phyloP scores from a whole-genome alignment of 345 rosid species.

The Salix suchowensis region DNA sequence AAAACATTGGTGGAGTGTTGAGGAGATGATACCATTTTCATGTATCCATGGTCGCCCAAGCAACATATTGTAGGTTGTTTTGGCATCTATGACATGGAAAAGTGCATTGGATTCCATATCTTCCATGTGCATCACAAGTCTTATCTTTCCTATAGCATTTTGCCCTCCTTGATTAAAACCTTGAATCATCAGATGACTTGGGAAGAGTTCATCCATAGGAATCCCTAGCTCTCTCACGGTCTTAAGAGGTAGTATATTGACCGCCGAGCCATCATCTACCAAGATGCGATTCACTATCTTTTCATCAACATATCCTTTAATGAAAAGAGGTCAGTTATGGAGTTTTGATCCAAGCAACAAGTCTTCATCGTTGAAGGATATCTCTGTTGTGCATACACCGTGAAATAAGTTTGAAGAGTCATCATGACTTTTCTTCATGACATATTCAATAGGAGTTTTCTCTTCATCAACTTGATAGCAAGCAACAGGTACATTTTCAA shows the following conservation, averaged over 20 bases:
- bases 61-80: not conserved
- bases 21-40: conserved; percentile 1
- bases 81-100: not conserved
- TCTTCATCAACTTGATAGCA: not conserved
- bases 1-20: conserved; percentile 5
- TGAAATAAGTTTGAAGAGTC: not conserved
- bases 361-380: not conserved
- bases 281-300: no score
- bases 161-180: not conserved
- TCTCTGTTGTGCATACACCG: not conserved
- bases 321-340: no score
- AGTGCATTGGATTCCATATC: not conserved
- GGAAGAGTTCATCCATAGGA: not conserved
- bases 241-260: not conserved
- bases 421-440: not conserved
- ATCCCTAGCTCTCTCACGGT: not conserved
- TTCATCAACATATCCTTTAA: no score
- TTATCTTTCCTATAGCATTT: not conserved
- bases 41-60: conserved; percentile 4
- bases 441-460: not conserved
- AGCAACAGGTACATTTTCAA: not conserved
- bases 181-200: not conserved
- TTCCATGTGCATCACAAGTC: not conserved
- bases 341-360: not conserved
- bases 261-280: no score